Percentiles rank a stretch among this genome's conserved stretches.
Conservation (phyloP, 2,329 filamentous ascomycete genomes). For the Rasamsonia emersonii region DNA sequence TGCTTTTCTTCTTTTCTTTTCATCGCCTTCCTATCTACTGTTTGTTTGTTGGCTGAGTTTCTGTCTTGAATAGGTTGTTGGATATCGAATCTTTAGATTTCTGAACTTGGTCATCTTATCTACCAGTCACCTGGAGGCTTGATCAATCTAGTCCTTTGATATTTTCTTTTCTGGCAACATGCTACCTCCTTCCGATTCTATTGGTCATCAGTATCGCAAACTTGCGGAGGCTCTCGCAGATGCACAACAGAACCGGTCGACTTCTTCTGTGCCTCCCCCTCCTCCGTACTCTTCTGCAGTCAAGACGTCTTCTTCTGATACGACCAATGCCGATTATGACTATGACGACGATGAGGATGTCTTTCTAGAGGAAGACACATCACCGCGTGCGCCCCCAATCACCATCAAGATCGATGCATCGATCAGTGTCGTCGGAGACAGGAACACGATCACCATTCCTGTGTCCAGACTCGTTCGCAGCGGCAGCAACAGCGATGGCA, state of each 20-base stretch:
- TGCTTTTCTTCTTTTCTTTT: too few relatives aligned
- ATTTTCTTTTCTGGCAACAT: slow-evolving; percentile 15
- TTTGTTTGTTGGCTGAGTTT: too few relatives aligned
- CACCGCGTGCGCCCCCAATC: slow-evolving; percentile 11
- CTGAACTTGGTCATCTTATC: too few relatives aligned
- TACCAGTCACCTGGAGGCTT: too few relatives aligned
- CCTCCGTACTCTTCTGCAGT: too few relatives aligned
- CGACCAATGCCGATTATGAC: slow-evolving; percentile 4
- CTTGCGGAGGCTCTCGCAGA: too few relatives aligned
- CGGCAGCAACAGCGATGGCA: background rate
- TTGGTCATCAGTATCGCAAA: slow-evolving; percentile 20
- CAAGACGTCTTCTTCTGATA: too few relatives aligned
- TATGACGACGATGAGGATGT: slow-evolving; percentile 13
- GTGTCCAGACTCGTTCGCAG: slow-evolving; percentile 6
- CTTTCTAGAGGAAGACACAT: background rate
- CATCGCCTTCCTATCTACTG: too few relatives aligned
- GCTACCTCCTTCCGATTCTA: slow-evolving; percentile 21
- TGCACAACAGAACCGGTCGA: slow-evolving; percentile 5
- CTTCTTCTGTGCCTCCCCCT: slow-evolving; percentile 2
- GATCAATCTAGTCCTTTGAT: too few relatives aligned
- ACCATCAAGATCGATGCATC: slow-evolving; percentile 28
- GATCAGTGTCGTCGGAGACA: slow-evolving; percentile 24
- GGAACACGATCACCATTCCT: slow-evolving; percentile 24
- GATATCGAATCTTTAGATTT: too few relatives aligned
- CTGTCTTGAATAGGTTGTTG: too few relatives aligned